A percentile compares a stretch with the other conserved stretches of the same genome.
These are phyloP conservation scores for Rhamnella rubrinervis DNA, from an alignment of 331 rosid genomes.

Conservation along the genomic window DNA sequence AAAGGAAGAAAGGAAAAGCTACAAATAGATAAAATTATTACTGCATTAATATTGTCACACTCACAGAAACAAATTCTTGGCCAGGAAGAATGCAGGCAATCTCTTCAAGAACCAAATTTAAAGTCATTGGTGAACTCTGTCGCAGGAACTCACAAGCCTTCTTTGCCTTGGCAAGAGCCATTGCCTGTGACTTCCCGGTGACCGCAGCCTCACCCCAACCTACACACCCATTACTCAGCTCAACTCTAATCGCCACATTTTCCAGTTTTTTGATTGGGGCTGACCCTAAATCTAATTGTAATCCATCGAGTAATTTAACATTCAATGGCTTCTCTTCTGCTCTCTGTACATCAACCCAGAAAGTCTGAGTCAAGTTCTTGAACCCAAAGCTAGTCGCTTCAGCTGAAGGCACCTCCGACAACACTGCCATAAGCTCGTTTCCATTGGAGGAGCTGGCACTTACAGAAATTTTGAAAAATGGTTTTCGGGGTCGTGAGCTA, in stretches of 20 bases:
- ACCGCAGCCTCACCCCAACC: constrained; percentile 33
- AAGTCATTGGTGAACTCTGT: constrained; percentile 43
- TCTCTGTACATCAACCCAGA: constrained; percentile 26
- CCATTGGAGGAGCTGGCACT: neutral
- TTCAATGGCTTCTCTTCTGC: constrained; percentile 21
- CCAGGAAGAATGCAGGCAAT: constrained; percentile 58
- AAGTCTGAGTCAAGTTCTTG: constrained; percentile 22
- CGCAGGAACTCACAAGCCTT: constrained; percentile 55
- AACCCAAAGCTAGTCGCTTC: constrained; percentile 17
- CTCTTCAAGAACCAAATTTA: constrained; percentile 50
- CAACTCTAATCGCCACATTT: constrained; percentile 25
- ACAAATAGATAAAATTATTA: no score
- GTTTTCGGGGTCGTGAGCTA: neutral
- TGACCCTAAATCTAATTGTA: neutral
- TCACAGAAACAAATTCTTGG: constrained; percentile 73
- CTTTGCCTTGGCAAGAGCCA: constrained; percentile 39
- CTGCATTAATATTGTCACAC: constrained; percentile 11
- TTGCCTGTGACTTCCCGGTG: neutral
- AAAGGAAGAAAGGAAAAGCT: no score
- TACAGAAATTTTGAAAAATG: neutral
- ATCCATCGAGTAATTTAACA: neutral
- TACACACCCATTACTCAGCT: constrained; percentile 23
- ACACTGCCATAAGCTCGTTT: neutral
- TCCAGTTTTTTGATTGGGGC: neutral
- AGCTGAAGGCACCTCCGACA: neutral